A percentile compares a stretch with the other conserved stretches of the same genome.
These are phyloP conservation scores for Fusarium drepaniforme DNA, from an alignment of 2,329 filamentous ascomycete genomes.

Conservation along the genomic window DNA sequence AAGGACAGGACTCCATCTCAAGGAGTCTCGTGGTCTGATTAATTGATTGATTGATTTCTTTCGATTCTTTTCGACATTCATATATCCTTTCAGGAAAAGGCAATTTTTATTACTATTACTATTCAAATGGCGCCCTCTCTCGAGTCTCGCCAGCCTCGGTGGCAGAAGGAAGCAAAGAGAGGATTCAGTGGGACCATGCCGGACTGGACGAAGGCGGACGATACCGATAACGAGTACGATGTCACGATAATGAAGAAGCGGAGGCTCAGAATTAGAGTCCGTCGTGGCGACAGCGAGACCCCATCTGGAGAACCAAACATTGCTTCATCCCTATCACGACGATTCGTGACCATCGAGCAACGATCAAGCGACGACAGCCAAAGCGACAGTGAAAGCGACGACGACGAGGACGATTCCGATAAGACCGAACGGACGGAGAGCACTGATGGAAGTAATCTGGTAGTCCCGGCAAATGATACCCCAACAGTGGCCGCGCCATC, in stretches of 20 bases:
- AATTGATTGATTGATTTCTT: conserved; percentile 5
- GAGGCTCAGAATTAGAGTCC: conserved; percentile 11
- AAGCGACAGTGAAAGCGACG: conserved; percentile 14
- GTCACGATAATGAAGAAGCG: conserved; percentile 32
- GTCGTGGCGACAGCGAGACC: conserved; percentile 14
- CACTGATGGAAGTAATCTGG: neutral
- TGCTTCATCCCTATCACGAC: conserved; percentile 6
- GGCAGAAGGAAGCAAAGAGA: conserved; percentile 34
- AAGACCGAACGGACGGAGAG: conserved; percentile 1
- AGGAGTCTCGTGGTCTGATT: conserved; percentile 14
- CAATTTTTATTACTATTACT: neutral
- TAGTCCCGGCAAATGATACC: conserved; percentile 3
- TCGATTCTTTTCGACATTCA: neutral
- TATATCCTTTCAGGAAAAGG: conserved; percentile 8
- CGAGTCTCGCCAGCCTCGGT: conserved; percentile 29
- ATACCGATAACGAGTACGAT: conserved; percentile 36
- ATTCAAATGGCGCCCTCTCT: conserved; percentile 26
- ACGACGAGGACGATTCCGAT: neutral
- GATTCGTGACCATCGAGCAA: neutral
- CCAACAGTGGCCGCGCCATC: conserved; percentile 24
- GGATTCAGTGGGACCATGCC: conserved; percentile 32
- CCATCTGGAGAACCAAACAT: conserved; percentile 21
- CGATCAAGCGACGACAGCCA: conserved; percentile 4
- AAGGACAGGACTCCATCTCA: conserved; percentile 3
- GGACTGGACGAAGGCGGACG: conserved; percentile 46